Conservation (phyloP, 2,329 filamentous ascomycete species). For the Leptosphaerulina australis region DNA sequence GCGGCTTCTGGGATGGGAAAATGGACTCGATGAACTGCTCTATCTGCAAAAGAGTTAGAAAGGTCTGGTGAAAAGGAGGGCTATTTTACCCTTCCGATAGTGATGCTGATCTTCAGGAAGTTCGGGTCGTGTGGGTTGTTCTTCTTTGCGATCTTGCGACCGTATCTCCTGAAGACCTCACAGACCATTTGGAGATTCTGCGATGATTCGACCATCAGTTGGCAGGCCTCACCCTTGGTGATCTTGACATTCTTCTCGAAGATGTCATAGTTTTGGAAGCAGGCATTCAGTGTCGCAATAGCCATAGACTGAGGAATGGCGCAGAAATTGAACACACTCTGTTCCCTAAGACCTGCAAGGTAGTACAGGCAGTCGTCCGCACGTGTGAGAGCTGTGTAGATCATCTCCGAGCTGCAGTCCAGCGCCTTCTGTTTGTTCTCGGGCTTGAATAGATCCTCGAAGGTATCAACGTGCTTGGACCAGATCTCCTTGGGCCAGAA, state of each 20-base stretch:
- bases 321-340: conserved; percentile 98
- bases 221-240: conserved; percentile 90
- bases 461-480: conserved; percentile 90
- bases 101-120: conserved; percentile 87
- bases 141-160: conserved; percentile 84
- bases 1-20: conserved; percentile 82
- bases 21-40: conserved; percentile 95
- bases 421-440: conserved; percentile 78
- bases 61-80: background rate
- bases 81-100: conserved; percentile 76
- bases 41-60: conserved; percentile 61
- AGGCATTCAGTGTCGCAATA: conserved; percentile 88
- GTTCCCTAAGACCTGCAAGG: conserved; percentile 90
- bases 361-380: conserved; percentile 97
- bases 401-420: conserved; percentile 90
- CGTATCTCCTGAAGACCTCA: conserved; percentile 79
- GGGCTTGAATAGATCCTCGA: conserved; percentile 86
- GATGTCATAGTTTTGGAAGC: conserved; percentile 88
- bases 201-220: conserved; percentile 89
- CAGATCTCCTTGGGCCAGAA: conserved; percentile 98
- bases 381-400: conserved; percentile 84
- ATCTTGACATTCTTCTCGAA: conserved; percentile 94
- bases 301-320: conserved; percentile 98
- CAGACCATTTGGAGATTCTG: conserved; percentile 85
- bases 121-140: conserved; percentile 93